Base-by-base conservation (phyloP, 1,284 basidiomycete genomes). In the Rhodotorula sp. region DNA sequence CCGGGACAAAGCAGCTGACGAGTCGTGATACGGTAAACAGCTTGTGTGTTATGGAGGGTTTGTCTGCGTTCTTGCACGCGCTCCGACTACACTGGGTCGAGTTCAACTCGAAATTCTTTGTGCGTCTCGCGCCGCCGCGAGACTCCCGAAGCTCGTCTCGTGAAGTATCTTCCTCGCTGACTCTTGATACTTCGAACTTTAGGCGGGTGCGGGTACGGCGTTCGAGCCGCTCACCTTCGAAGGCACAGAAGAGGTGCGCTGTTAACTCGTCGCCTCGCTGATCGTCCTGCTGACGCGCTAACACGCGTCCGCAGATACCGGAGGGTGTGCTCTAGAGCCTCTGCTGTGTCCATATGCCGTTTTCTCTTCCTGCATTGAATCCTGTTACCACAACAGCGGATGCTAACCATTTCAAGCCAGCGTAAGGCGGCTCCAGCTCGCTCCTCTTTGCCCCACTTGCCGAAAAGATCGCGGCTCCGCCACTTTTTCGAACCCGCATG, bases 1-100 rank as follows among this genome's bases (percentile, higher is more conserved):
- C 34, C 39, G 29, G 10, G 3, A 2, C 12, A 31, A 5, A 8
- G 15, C 49, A 21, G 23, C 51, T 63, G 49, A 51, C 61, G 21
- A 43, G 29, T 15, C 10, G 3, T 48, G 3, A 21, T 3, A 7
- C 16, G 31, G 23, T 3, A 48, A 3, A 92, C 90, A 74, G 67
- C 20, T 62, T 72, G 39, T 72, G 71, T 23, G 75, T 79, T 7
- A 80, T 80, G 79, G 79, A 80, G 69, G 94, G 94, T 76, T 85
- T 97, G 64, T 93, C 91, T 73, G 94, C 93, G 57, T 97, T 98
- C 84, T 83, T 99, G 79, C 96, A 99, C 82, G 95, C 96, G 14
- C 86, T 99, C 74, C 90, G 97, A 82, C 86, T 99, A 78, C 95
- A 97, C 82, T 98, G 96, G 94, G 82, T 83, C 77, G 81, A 83